Evolutionary conservation across 495 filamentous ascomycete genomes (phyloP), one percentile per base, ranked within the genome.

Genomic region (Podospora australis): DNA sequence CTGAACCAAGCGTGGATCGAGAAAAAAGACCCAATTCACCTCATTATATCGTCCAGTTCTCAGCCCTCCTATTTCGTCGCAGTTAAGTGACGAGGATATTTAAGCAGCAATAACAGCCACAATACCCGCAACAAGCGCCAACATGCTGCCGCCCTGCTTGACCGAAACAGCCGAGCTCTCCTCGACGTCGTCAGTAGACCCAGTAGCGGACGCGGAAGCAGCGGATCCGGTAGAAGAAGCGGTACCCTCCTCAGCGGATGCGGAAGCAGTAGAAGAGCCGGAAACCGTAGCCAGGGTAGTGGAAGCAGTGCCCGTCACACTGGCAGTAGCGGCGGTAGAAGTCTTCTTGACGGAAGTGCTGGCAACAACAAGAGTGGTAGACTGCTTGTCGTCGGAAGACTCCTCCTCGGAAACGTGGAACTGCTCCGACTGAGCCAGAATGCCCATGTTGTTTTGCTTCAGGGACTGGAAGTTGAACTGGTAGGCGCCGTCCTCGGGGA

Each of bases 401-500:
- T 46, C 43, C 32, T 28, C 29, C 22, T 53, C 26, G 17, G 20
- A 14, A 23, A 53, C 38, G 49, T 61, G 47, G 39, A 63, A 63
- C 55, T 63, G 60, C 49, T 51, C 50, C 22, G 55, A 56, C 55
- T 63, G 60, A 34, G 60, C 60, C 9, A 63, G 53, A 45, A 63
- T 63, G 36, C 60, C 60, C 19, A 49, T 56, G 55, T 56, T 63
- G 16, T 40, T 19, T 16, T 23, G 4, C 5, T 45, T 28, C 41
- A 58, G 38, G 58, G 55, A 58, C 55, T 61, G 44, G 39, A 63
- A 46, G 55, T 63, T 63, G 54, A 63, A 61, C 58, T 63, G 60
- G 50, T 50, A 63, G 24, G 26, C 50, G 1, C 34, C 28, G 35
- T 56, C 54, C 49, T 32, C 35, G 40, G 52, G 55, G 0, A 58